A percentile compares a stretch with the other conserved stretches of the same genome.
Evolutionary conservation across 1,284 basidiomycete genomes (phyloP).

Genomic region (Puccinia polysora): DNA sequence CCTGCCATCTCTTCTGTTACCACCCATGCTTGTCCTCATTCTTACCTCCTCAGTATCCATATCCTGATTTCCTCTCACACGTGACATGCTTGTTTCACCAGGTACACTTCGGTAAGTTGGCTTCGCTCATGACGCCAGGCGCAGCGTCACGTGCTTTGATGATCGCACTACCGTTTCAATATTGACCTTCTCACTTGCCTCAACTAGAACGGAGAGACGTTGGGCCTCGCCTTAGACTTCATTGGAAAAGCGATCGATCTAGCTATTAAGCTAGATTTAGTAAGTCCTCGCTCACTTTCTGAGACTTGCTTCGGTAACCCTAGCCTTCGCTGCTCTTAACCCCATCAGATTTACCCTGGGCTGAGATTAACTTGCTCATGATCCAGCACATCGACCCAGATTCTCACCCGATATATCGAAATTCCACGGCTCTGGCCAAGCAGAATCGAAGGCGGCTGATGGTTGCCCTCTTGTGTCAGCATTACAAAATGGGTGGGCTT

Average conservation of each 20-base stretch:
- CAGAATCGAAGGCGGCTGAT: constrained; percentile 35
- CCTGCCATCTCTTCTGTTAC: neutral
- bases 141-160: neutral
- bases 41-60: too few relatives aligned
- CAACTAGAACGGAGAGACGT: constrained; percentile 34
- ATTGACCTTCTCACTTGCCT: neutral
- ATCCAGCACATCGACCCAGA: constrained; percentile 37
- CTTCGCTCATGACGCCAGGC: neutral
- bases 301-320: neutral
- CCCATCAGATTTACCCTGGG: neutral
- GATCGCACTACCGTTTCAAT: neutral
- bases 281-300: constrained; percentile 11
- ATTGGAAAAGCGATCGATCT: constrained; percentile 27
- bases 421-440: constrained; percentile 18
- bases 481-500: constrained; percentile 36
- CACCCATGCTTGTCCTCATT: neutral
- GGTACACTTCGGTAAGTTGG: constrained; percentile 15
- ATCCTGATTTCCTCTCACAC: too few relatives aligned
- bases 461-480: constrained; percentile 29
- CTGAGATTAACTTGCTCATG: neutral
- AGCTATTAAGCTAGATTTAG: constrained; percentile 15
- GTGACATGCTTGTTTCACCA: neutral
- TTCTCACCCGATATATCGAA: constrained; percentile 16
- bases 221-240: constrained; percentile 26
- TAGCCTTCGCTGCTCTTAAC: neutral